Base-by-base conservation (phyloP, 2,329 filamentous ascomycete species). In the Arachnomyces sp. region DNA sequence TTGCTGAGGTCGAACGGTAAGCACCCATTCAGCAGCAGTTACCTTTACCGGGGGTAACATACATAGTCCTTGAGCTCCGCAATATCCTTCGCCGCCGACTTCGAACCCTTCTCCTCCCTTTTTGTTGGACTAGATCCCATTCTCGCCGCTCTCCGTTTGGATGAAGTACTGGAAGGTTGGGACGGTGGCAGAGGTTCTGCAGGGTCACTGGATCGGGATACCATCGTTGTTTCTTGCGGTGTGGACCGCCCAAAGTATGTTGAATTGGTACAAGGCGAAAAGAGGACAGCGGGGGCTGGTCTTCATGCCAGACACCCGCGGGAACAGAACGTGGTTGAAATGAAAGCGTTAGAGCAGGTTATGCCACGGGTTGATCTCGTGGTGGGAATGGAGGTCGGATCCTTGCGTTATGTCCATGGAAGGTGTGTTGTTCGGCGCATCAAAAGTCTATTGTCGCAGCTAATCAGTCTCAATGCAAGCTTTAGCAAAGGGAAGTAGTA, bases 41-140 rank as follows among this genome's bases (percentile, higher is more conserved):
- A 39, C 17, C 9, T 33, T 43, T 36, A 13, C 21, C 31, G 38
- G 21, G 43, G 35, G 31, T 32, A 31, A 39, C 63, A 43, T 64
- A 68, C 66, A 52, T 66, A 72, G 49, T 72, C 68, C 50, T 69
- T 71, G 40, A 72, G 61, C 48, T 71, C 68, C 28, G 68, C 63
- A 43, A 70, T 67, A 62, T 71, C 69, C 47, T 75, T 74, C 1
- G 59, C 63, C 14, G 69, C 62, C 9, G 68, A 68, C 42, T 68
- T 76, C 18, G 67, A 63, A 51, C 69, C 64, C 48, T 72, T 73
- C 51, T 71, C 67, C 7, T 73, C 72, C 43, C 61, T 60, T 44
- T 67, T 67, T 3, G 64, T 60, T 31, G 76, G 73, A 57, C 58
- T 69, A 40, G 62, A 59, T 37, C 57, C 55, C 39, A 57, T 53